Evolutionary conservation across 2,329 filamentous ascomycete species (phyloP), one percentile per base, ranked within the genome.

Genomic region (Coniochaeta ligniaria): DNA sequence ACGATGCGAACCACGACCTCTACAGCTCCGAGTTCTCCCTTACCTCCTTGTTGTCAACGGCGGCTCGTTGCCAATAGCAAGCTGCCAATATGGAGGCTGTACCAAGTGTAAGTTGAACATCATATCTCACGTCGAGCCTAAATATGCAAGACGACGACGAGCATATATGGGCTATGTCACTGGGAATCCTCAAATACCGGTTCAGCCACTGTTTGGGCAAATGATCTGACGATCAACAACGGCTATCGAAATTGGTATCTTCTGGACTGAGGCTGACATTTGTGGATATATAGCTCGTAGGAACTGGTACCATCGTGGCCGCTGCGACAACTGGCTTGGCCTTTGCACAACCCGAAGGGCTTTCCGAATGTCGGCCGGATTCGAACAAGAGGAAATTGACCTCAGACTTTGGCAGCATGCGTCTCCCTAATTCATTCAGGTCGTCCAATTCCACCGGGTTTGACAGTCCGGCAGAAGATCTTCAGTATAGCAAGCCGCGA

Each of bases 221-320:
- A 31, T 31, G 28, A 31, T 31, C 28, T 31, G 5, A 31, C 9
- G 54, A 28, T 31, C 56, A 59, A 50, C 63, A 60, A 3, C 54
- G 3, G 22, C 38, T 17, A 2, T 36, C n/a, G 11, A 5, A 5
- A n/a, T 35, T 24, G 17, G 6, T 36, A 26, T 24, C 22, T 22
- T 31, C 11, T 52, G 28, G 6, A 38, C 14, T 41, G 33, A 35
- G 33, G 38, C 35, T 28, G 20, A 41, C 54, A 35, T 12, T 2
- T 24, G 60, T 61, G 57, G 59, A 63, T 47, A 35, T 63, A 57
- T 68, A 86, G 83, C 82, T 86, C 68, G 80, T 85, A 74, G 83
- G 83, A 73, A 81, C 83, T 66, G 82, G 83, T 72, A 83, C 83
- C 74, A 83, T 82, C 65, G 80, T 85, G 71, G 83, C 83, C 74